Base-by-base conservation (phyloP, 805 yeast genomes). In the Wickerhamomyces bisporus region DNA sequence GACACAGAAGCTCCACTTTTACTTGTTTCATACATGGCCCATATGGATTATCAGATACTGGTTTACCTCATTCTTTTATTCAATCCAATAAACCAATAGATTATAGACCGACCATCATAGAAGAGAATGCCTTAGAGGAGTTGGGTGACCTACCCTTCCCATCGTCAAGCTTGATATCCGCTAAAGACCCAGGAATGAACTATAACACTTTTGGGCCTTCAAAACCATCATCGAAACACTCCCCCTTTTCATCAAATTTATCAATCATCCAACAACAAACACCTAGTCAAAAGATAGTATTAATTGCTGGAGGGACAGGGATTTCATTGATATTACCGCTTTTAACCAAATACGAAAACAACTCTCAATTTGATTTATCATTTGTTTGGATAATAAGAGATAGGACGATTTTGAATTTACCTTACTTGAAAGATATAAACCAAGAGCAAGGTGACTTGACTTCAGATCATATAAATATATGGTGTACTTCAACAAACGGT, bases 11-110 rank as follows among this genome's bases (percentile, higher is more conserved):
- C 1, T n/a, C 19, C 15, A 18, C 10, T 11, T 46, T 47, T 24
- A 42, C 41, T 1, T 50, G 58, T 30, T 25, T 53, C 13, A 35
- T 55, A n/a, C 46, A 53, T 43, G 60, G 58, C 11, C 58, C 60
- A 5, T 55, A 52, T 34, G 60, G 60, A 3, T 28, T 38, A 4
- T 49, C 57, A 0, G 41, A 40, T 17, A 26, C 19, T 2, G 44
- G 47, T 18, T 34, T 55, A 1, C 54, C 54, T 6, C 12, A 23
- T 6, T 8, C 17, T 24, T 7, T 7, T 4, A 30, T n/a, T 13
- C 24, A 26, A 19, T 21, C 24, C 24, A 21, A 21, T 10, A 13
- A 13, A 7, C n/a, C 28, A 16, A 20, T 14, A 19, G 16, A 34
- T 14, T 32, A 6, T 16, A 20, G 16, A 23, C 26, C 23, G 12